Base-by-base conservation (phyloP, 768 basidiomycete genomes). In the Obba rivulosa region DNA sequence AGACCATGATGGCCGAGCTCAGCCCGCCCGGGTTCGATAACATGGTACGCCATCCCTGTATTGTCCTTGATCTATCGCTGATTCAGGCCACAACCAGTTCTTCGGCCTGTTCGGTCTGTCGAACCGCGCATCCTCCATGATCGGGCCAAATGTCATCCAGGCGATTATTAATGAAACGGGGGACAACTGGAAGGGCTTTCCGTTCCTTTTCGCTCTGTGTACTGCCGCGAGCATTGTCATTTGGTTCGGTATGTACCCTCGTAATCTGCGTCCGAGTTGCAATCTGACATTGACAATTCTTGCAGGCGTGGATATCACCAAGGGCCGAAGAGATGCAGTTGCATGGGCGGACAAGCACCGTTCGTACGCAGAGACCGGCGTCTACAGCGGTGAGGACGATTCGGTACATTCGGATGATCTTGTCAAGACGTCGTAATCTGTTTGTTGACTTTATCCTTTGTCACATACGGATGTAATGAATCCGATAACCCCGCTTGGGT, bases 1-100 rank as follows among this genome's bases (percentile, higher is more conserved):
- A 87, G 61, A 89, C 86, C 0, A 86, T 88, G 84, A 90, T 90
- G 87, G 85, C 87, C 1, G 91, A 93, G 63, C 77, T 94, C 10
- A 81, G 85, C 5, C 90, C 90, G 11, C 85, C 87, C 1, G 91
- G 90, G 1, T 92, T 87, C 59, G 90, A 92, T 56, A 88, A 90
- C 60, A 90, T 80, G 79, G 78, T 76, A 48, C 18, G 59, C 45
- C 25, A 23, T 34, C 11, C 39, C 34, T 4, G 25, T n/a, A n/a
- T n/a, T n/a, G 21, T 9, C 43, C 8, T 36, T 21, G 3, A 57
- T 42, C 28, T 9, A 18, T 20, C 4, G 16, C 25, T n/a, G n/a
- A n/a, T n/a, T n/a, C n/a, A n/a, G n/a, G n/a, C n/a, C n/a, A n/a
- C 14, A 42, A 14, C 8, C 58, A 89, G 82, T 92, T 92, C 68